Conservation (phyloP, 2,329 filamentous ascomycete species). For the Triangularia verruculosa region DNA sequence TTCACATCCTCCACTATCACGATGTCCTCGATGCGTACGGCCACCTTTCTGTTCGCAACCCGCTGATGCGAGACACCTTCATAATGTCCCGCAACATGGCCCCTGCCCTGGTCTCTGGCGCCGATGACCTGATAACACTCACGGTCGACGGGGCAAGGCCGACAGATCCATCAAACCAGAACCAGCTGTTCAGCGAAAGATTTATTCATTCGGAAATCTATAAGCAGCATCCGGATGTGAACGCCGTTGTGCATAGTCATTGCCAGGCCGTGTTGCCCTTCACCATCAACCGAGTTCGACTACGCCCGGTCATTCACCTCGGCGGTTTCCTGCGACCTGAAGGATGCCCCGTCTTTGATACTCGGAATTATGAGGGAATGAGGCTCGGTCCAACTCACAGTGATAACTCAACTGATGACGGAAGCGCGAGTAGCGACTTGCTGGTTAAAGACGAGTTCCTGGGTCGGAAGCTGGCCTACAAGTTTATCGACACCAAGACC, state of each 20-base stretch:
- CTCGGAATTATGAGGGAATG: constrained; percentile 23
- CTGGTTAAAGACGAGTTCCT: constrained; percentile 26
- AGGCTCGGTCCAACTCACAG: neutral
- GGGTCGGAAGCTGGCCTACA: constrained; percentile 35
- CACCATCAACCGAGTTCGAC: constrained; percentile 37
- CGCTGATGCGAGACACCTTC: constrained; percentile 43
- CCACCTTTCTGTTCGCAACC: constrained; percentile 52
- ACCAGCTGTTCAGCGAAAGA: constrained; percentile 42
- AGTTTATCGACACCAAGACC: constrained; percentile 31
- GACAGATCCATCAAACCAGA: constrained; percentile 35
- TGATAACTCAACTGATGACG: neutral
- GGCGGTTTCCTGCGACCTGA: constrained; percentile 40
- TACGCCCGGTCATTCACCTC: constrained; percentile 43
- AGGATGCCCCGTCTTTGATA: constrained; percentile 35
- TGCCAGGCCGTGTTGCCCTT: constrained; percentile 42
- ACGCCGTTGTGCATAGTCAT: constrained; percentile 45
- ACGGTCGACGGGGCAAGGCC: constrained; percentile 40
- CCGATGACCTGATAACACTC: constrained; percentile 47
- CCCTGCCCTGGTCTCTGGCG: constrained; percentile 44
- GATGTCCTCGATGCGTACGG: constrained; percentile 53
- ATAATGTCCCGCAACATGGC: constrained; percentile 47
- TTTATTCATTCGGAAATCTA: constrained; percentile 48
- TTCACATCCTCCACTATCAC: constrained; percentile 52
- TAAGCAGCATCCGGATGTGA: constrained; percentile 38
- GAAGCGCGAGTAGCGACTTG: neutral